A percentile compares a stretch with the other conserved stretches of the same genome.
Conservation (phyloP, 2,329 filamentous ascomycete genomes). For the Colletotrichum tropicale region DNA sequence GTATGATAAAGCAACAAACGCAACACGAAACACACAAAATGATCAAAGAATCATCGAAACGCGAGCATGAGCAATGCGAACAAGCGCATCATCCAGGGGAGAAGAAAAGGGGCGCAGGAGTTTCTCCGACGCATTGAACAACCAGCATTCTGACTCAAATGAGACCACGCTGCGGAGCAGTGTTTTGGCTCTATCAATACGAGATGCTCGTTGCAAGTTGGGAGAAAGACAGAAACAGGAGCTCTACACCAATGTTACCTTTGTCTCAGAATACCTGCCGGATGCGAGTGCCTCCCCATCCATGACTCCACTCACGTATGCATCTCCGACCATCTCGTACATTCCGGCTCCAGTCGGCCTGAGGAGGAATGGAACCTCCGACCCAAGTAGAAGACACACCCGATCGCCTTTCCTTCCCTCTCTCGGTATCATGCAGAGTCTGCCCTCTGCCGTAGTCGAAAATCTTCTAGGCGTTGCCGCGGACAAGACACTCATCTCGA, state of each 20-base stretch:
- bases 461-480: neutral
- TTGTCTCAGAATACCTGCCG: neutral
- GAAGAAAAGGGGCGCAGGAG: neutral
- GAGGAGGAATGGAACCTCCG: constrained; percentile 4
- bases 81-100: too few relatives aligned
- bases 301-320: constrained; percentile 1
- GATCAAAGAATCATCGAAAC: neutral
- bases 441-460: neutral
- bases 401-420: neutral
- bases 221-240: neutral
- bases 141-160: neutral
- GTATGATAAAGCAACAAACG: neutral
- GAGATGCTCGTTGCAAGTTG: neutral
- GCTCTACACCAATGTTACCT: neutral
- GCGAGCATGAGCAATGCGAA: neutral
- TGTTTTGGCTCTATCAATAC: neutral
- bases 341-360: neutral
- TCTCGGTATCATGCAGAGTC: neutral
- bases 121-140: neutral
- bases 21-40: accelerated
- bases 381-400: neutral
- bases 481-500: neutral
- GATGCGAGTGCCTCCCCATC: neutral
- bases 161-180: neutral
- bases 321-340: constrained; percentile 3